Evolutionary conservation across 2,329 filamentous ascomycete species (phyloP).

Genomic region (Aspergillus sp.): DNA sequence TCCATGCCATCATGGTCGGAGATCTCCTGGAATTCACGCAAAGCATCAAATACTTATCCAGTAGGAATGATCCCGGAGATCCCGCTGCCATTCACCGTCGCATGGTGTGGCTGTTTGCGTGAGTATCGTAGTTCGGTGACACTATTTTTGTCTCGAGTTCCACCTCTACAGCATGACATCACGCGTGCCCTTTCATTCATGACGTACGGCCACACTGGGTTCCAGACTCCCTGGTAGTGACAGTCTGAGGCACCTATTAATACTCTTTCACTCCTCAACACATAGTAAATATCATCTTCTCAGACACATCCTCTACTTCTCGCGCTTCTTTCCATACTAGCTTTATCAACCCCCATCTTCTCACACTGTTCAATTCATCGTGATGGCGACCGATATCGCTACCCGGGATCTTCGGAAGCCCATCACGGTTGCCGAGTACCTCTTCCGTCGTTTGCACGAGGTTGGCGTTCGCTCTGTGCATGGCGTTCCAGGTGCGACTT

Average conservation of each 20-base stretch:
- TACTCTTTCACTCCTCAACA: constrained; percentile 3
- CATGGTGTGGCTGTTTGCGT: not conserved
- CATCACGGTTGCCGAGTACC: constrained; percentile 51
- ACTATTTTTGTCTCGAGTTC: not conserved
- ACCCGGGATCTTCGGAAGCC: constrained; percentile 47
- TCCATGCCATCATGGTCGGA: not conserved
- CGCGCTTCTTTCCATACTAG: not conserved
- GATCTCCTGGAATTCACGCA: not conserved
- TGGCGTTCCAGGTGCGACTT: constrained; percentile 54
- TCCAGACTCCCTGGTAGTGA: not conserved
- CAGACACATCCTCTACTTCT: not conserved
- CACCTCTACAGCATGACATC: constrained; percentile 23
- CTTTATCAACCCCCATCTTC: not conserved
- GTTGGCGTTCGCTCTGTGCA: constrained; percentile 53
- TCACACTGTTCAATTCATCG: constrained; percentile 9
- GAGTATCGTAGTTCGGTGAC: not conserved
- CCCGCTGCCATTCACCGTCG: not conserved
- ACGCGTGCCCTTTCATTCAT: constrained; percentile 16
- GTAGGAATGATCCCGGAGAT: not conserved
- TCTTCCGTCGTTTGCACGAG: constrained; percentile 52
- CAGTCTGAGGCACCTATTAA: constrained; percentile 3
- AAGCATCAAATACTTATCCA: not conserved
- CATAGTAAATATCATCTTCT: not conserved
- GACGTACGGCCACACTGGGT: constrained; percentile 20
- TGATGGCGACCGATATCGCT: constrained; percentile 44